phyloP scores from a whole-genome alignment of 2,329 filamentous ascomycete genomes.

The Colletotrichum orbiculare region DNA sequence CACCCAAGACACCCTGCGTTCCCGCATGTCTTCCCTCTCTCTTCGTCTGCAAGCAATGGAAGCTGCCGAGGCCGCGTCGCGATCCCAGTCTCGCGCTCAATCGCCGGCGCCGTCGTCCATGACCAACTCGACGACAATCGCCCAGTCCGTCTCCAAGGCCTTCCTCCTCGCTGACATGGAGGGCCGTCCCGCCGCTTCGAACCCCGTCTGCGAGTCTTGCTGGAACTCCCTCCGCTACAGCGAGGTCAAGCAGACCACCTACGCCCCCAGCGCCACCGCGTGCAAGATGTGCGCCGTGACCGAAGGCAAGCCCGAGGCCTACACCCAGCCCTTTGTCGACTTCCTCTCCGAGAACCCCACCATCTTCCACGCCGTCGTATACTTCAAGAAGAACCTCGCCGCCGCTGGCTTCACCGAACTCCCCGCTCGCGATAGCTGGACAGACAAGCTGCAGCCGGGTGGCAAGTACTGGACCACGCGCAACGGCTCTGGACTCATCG shows the following conservation, averaged over 20 bases:
- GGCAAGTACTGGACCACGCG: slow-evolving; percentile 91
- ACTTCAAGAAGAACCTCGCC: slow-evolving; percentile 79
- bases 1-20: slow-evolving; percentile 56
- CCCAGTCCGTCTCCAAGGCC: slow-evolving; percentile 45
- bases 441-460: slow-evolving; percentile 75
- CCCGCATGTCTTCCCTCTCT: slow-evolving; percentile 57
- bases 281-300: slow-evolving; percentile 53
- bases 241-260: slow-evolving; percentile 33
- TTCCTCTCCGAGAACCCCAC: slow-evolving; percentile 94
- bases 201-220: slow-evolving; percentile 40
- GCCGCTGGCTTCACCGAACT: slow-evolving; percentile 80
- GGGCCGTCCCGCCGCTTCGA: slow-evolving; percentile 46
- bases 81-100: slow-evolving; percentile 32
- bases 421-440: slow-evolving; percentile 84
- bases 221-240: slow-evolving; percentile 32
- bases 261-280: slow-evolving; percentile 36
- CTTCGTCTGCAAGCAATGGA: slow-evolving; percentile 54
- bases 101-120: slow-evolving; percentile 42
- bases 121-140: slow-evolving; percentile 42
- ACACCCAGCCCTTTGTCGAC: slow-evolving; percentile 85
- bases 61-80: slow-evolving; percentile 31
- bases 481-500: slow-evolving; percentile 87
- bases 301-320: slow-evolving; percentile 67
- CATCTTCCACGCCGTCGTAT: slow-evolving; percentile 87
- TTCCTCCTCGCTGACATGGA: slow-evolving; percentile 61